phyloP scores from a whole-genome alignment of 495 filamentous ascomycete genomes.

The Hamigera avellanea region DNA sequence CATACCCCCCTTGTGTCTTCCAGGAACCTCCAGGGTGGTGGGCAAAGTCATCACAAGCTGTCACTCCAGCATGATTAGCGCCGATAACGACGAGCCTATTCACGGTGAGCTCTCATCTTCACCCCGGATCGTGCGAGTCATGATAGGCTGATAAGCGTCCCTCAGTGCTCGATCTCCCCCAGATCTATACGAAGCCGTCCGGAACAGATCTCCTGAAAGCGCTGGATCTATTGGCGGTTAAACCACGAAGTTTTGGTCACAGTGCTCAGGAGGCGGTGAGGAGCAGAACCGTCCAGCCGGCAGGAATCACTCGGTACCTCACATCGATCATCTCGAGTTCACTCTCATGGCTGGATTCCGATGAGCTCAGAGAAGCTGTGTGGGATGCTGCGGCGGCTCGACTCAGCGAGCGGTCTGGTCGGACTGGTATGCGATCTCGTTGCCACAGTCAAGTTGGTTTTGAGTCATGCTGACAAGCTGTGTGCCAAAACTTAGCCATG shows the following conservation, averaged over 20 bases:
- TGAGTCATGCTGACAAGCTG: constrained; percentile 1
- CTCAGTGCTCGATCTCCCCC: constrained; percentile 42
- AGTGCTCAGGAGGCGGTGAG: constrained; percentile 20
- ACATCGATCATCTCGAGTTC: constrained; percentile 64
- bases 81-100: constrained; percentile 28
- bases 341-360: constrained; percentile 63
- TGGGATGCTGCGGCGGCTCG: constrained; percentile 71
- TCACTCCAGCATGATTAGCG: constrained; percentile 26
- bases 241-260: constrained; percentile 26
- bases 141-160: constrained; percentile 31
- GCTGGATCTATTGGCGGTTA: constrained; percentile 30
- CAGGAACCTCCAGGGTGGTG: not conserved
- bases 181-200: constrained; percentile 38
- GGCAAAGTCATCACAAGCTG: constrained; percentile 2
- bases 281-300: constrained; percentile 20
- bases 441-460: not conserved
- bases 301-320: constrained; percentile 48
- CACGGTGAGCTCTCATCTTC: constrained; percentile 22
- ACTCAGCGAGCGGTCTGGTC: constrained; percentile 73
- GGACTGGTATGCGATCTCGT: constrained; percentile 35
- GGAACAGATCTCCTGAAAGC: constrained; percentile 32
- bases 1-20: not conserved
- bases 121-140: constrained; percentile 6
- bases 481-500: constrained; percentile 45
- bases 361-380: constrained; percentile 58